Evolutionary conservation across 1,139 yeast genomes (phyloP).

Genomic region (Saccharomyces hybrid): DNA sequence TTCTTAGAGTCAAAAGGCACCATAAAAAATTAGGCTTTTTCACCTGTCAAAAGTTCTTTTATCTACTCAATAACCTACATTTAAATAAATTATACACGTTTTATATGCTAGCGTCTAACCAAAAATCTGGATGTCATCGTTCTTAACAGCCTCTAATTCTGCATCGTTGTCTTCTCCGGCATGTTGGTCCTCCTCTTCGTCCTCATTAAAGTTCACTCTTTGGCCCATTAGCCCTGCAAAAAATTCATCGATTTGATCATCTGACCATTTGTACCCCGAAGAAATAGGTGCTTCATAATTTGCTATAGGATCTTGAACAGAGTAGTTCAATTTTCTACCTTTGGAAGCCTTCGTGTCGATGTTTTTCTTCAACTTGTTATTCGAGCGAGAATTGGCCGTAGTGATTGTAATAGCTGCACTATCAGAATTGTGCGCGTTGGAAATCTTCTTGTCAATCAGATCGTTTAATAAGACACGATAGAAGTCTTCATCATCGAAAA

Average conservation of each 20-base stretch:
- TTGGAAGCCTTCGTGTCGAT: conserved; percentile 92
- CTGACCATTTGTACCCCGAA: conserved; percentile 60
- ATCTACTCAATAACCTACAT: no score
- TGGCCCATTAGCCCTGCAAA: conserved; percentile 88
- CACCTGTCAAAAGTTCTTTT: no score
- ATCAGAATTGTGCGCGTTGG: conserved; percentile 34
- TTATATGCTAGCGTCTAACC: conserved; percentile 31
- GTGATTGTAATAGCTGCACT: conserved; percentile 18
- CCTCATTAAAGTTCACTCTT: conserved; percentile 58
- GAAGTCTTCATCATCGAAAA: conserved; percentile 94
- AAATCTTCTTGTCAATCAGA: conserved; percentile 73
- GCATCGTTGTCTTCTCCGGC: conserved; percentile 34
- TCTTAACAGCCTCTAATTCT: conserved; percentile 35
- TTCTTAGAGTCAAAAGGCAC: no score
- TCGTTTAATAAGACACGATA: conserved; percentile 82
- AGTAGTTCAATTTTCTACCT: conserved; percentile 81
- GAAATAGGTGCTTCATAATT: conserved; percentile 78
- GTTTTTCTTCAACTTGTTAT: conserved; percentile 62
- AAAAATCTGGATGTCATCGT: conserved; percentile 51
- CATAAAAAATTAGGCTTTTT: no score
- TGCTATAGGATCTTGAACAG: conserved; percentile 80
- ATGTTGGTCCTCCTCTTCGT: conserved; percentile 36
- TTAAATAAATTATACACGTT: no score
- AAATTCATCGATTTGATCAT: conserved; percentile 86
- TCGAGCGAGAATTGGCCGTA: conserved; percentile 34